Evolutionary conservation across 352 stramenopile genomes (phyloP).

Genomic region (Phytopythium sindhum): DNA sequence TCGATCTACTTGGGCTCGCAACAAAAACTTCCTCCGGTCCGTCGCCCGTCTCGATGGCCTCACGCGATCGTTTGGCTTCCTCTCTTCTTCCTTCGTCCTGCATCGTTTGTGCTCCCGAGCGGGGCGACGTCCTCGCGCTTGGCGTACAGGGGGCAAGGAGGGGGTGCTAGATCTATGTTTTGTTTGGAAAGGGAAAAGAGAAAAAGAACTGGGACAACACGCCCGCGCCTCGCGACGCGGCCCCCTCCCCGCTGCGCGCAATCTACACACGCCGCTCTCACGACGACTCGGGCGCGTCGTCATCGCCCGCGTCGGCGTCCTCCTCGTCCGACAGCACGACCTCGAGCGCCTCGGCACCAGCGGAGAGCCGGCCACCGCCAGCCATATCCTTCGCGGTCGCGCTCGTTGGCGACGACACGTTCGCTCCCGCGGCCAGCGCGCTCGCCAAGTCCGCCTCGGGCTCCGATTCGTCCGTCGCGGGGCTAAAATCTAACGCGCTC

Average conservation of each 20-base stretch:
- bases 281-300: conserved; percentile 23
- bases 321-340: conserved; percentile 44
- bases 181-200: neutral
- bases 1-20: neutral
- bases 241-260: conserved; percentile 1
- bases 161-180: conserved; percentile 4
- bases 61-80: neutral
- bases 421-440: conserved; percentile 5
- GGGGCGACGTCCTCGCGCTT: neutral
- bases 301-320: conserved; percentile 29
- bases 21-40: conserved; percentile 3
- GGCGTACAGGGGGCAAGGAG: neutral
- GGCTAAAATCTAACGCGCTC: conserved; percentile 36
- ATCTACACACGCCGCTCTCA: conserved; percentile 9
- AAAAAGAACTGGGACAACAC: neutral
- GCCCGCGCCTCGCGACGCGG: neutral
- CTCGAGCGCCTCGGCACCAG: conserved; percentile 37
- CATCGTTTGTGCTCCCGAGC: neutral
- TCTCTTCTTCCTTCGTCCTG: neutral
- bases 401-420: conserved; percentile 7
- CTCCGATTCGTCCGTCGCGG: conserved; percentile 58
- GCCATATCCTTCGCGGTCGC: conserved; percentile 24
- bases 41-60: neutral
- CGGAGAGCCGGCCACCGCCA: conserved; percentile 27
- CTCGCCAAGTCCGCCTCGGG: conserved; percentile 32